phyloP scores from a whole-genome alignment of 2,329 filamentous ascomycete genomes.

The Colletotrichum graminicola region DNA sequence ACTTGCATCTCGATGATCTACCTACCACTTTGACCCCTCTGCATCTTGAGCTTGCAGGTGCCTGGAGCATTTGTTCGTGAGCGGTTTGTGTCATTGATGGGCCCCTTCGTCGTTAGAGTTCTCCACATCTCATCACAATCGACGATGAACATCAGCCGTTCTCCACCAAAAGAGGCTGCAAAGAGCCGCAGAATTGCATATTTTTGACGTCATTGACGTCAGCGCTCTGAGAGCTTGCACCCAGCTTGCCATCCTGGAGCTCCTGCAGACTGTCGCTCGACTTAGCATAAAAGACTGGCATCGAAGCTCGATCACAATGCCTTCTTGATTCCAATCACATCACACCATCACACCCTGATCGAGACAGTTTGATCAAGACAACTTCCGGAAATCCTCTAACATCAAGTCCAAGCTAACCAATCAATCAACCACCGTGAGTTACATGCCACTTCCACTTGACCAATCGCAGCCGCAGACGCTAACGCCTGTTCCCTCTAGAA shows the following conservation, averaged over 20 bases:
- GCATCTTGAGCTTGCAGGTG: conserved; percentile 3
- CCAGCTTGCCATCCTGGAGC: not conserved
- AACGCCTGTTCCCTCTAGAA: conserved; percentile 7
- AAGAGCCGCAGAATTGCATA: conserved; percentile 38
- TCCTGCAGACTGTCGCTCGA: not conserved
- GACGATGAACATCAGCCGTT: conserved; percentile 29
- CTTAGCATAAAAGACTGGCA: conserved; percentile 23
- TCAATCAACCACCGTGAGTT: conserved; percentile 13
- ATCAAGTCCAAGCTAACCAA: not conserved
- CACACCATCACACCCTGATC: not conserved
- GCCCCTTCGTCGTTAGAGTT: conserved; percentile 24
- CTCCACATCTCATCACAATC: conserved; percentile 36
- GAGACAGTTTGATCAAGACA: not conserved
- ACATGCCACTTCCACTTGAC: not conserved
- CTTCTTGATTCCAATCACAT: conserved; percentile 1
- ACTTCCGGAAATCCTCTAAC: not conserved
- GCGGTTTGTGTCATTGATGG: conserved; percentile 37
- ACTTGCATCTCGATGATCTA: conserved; percentile 21
- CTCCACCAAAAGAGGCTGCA: conserved; percentile 31
- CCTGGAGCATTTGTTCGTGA: conserved; percentile 29
- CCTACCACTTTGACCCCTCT: conserved; percentile 6
- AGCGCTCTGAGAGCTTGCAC: conserved; percentile 18
- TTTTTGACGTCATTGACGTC: conserved; percentile 44
- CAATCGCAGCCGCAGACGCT: conserved; percentile 10
- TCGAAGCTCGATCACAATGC: not conserved